Percentiles rank a stretch among this genome's conserved stretches.
These are phyloP conservation scores for Aspergillus ibericus DNA, from an alignment of 2,329 filamentous ascomycete species.

Conservation along the genomic window DNA sequence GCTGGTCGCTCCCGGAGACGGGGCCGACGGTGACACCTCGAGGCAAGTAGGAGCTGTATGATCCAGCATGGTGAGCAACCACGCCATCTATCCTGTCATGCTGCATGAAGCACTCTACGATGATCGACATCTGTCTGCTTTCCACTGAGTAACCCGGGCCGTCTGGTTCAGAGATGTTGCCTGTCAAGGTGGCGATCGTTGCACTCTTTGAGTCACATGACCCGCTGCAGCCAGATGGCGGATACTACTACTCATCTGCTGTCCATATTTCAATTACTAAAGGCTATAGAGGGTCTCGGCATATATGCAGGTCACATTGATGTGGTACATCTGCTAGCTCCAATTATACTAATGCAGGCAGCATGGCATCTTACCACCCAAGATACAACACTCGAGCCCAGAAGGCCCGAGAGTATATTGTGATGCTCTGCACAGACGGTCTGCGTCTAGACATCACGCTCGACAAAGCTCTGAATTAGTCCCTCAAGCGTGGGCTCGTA, in stretches of 20 bases:
- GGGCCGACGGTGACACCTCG: background rate
- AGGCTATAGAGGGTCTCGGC: background rate
- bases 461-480: slow-evolving; percentile 79
- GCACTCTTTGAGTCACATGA: background rate
- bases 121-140: background rate
- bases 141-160: background rate
- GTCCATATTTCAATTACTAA: background rate
- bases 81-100: background rate
- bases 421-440: background rate
- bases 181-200: background rate
- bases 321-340: background rate
- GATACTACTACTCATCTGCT: background rate
- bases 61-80: background rate
- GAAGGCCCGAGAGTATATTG: background rate
- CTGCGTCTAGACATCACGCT: slow-evolving; percentile 50
- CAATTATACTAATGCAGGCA: background rate
- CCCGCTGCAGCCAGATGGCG: background rate
- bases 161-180: background rate
- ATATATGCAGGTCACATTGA: background rate
- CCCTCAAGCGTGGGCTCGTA: slow-evolving; percentile 80
- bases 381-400: background rate
- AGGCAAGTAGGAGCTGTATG: background rate
- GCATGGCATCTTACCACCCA: background rate
- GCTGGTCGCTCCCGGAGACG: background rate
- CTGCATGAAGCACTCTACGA: background rate